These are phyloP conservation scores for Elaeis guineensis DNA, from an alignment of 176 grass and related monocot genomes.

Conservation along the genomic window DNA sequence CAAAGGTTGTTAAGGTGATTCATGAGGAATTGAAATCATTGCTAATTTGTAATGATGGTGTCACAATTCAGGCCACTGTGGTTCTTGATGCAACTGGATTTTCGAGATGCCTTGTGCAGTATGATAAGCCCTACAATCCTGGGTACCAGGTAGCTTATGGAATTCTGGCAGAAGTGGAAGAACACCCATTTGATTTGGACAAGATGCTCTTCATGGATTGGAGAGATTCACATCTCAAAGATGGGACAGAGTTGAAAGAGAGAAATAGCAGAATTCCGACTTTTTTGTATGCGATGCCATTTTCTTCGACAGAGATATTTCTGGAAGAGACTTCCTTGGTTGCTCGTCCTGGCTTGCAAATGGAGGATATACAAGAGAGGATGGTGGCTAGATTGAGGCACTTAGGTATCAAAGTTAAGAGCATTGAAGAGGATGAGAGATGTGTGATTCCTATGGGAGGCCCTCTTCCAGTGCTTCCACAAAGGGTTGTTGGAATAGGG, in stretches of 20 bases:
- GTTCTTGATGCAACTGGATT: conserved; percentile 93
- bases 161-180: conserved; percentile 87
- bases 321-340: conserved; percentile 94
- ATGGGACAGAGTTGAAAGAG: conserved; percentile 37
- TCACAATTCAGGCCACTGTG: conserved; percentile 50
- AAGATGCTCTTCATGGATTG: conserved; percentile 99
- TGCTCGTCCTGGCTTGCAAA: conserved; percentile 66
- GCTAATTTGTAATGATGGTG: conserved; percentile 77
- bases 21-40: conserved; percentile 59
- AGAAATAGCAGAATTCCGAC: conserved; percentile 66
- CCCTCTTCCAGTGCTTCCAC: conserved; percentile 69
- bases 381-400: conserved; percentile 78
- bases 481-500: conserved; percentile 88
- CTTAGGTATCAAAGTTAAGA: conserved; percentile 61
- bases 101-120: conserved; percentile 77
- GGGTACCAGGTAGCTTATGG: conserved; percentile 95
- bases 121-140: conserved; percentile 87
- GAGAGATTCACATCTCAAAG: conserved; percentile 77
- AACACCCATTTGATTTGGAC: conserved; percentile 87
- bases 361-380: conserved; percentile 95
- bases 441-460: conserved; percentile 96
- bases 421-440: conserved; percentile 90
- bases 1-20: conserved; percentile 64
- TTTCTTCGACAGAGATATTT: conserved; percentile 78
- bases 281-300: conserved; percentile 96